Evolutionary conservation across 129 eudicot genomes (phyloP), one percentile per base, ranked within the genome.

Genomic region (Dittrichia graveolens): DNA sequence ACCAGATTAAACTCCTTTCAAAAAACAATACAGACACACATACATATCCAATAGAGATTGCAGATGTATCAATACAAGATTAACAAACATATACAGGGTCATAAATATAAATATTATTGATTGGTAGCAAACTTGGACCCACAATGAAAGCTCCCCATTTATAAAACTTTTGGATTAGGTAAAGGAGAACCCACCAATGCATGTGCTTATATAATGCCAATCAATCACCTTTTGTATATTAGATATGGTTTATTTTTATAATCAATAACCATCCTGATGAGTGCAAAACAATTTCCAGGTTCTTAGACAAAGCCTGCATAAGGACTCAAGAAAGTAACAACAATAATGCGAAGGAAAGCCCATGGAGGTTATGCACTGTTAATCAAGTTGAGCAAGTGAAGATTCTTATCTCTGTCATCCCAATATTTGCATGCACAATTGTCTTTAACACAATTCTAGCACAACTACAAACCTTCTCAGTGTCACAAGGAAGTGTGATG

Each of bases 391-490:
- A 95, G 53, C 93, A 86, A 90, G 96, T 95, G 31, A 95, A 95
- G 71, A 78, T 73, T 41, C 79, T 95, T 12, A 75, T 95, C 62
- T 88, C 91, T 1, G 76, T 95, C 40, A 61, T 91, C 56, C 99
- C 99, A 19, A 95, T 95, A 58, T 95, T 91, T 55, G 90, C 94
- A 2, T 83, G 96, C 84, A 95, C 99, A 43, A 95, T 95, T 18
- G 37, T 95, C 7, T 95, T 95, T 79, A 95, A 95, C 87, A 88
- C 99, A 11, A 88, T 82, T 16, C 69, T 95, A 48, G 99, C 99
- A 1, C 99, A 95, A 60, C 91, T 95, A 39, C 99, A 95, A 72
- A 95, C 99, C 31, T 95, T 95, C 81, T 91, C 99, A 40, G 99
- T 95, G 40, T 93, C 91, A 80, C 99, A 95, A 86, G 99, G 96